Evolutionary conservation across 1,284 basidiomycete species (phyloP).

Genomic region (Naganishia sp.): DNA sequence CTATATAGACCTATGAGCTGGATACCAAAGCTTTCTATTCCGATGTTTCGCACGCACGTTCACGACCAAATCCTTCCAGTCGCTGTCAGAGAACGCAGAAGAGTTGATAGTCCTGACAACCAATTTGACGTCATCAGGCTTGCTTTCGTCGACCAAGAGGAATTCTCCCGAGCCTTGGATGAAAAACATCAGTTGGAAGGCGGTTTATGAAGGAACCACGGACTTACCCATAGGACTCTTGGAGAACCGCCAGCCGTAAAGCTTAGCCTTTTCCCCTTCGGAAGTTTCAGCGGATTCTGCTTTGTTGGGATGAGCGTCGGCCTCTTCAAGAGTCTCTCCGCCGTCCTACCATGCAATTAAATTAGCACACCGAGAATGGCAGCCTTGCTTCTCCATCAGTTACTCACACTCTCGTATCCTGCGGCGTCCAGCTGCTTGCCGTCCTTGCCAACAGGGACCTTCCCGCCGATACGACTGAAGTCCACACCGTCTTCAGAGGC

Average conservation of each 20-base stretch:
- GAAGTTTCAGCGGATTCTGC: background rate
- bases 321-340: conserved; percentile 43
- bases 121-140: conserved; percentile 45
- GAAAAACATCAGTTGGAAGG: background rate
- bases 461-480: conserved; percentile 32
- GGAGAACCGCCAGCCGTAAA: conserved; percentile 50
- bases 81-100: conserved; percentile 48
- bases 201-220: background rate
- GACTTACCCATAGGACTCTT: conserved; percentile 55
- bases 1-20: conserved; percentile 27
- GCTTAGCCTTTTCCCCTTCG: conserved; percentile 12
- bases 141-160: conserved; percentile 47
- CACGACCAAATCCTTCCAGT: conserved; percentile 54
- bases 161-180: conserved; percentile 54
- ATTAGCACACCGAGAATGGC: background rate
- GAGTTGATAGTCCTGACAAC: conserved; percentile 55
- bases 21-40: no score
- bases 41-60: conserved; percentile 47
- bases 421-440: conserved; percentile 46
- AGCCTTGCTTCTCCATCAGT: no score
- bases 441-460: conserved; percentile 29
- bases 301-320: conserved; percentile 19
- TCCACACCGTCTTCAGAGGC: conserved; percentile 41
- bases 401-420: conserved; percentile 46
- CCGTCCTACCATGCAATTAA: conserved; percentile 40